A percentile compares a stretch with the other conserved stretches of the same genome.
Evolutionary conservation across 139 green algal species (phyloP).

Genomic region (Pseudopediastrum boryanum): DNA sequence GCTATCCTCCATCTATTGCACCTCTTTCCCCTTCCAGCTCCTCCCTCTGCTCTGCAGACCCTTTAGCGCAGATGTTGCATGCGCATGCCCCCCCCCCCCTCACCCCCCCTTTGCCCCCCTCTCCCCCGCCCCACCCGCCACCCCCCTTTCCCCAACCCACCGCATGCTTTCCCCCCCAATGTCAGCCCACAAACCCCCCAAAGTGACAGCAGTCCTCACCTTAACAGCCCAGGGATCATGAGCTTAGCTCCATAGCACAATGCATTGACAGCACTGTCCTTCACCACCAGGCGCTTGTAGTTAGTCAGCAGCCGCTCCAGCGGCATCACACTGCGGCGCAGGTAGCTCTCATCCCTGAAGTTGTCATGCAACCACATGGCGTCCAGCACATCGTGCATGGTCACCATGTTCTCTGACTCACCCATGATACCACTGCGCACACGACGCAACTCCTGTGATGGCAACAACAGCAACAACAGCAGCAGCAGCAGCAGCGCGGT

Average conservation of each 20-base stretch:
- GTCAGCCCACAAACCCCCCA: no score
- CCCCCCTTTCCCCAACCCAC: no score
- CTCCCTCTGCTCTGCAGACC: no score
- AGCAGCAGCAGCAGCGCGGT: no score
- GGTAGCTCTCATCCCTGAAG: conserved; percentile 92
- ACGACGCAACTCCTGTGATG: conserved; percentile 91
- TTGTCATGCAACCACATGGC: conserved; percentile 95
- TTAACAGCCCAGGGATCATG: conserved; percentile 96
- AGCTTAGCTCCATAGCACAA: conserved; percentile 99
- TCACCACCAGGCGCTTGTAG: conserved; percentile 97
- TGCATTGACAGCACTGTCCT: conserved; percentile 98
- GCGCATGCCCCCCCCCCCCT: no score
- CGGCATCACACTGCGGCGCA: conserved; percentile 93
- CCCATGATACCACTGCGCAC: conserved; percentile 94
- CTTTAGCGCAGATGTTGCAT: no score
- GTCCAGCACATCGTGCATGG: conserved; percentile 99
- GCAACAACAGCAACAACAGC: background rate
- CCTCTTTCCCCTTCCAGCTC: no score
- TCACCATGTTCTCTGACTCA: conserved; percentile 98
- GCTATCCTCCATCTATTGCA: no score
- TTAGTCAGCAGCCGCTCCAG: conserved; percentile 94
- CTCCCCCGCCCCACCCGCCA: no score
- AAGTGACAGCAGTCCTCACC: no score
- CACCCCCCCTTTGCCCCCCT: no score
- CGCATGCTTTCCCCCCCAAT: no score